Conservation (phyloP, 495 filamentous ascomycete species). For the Sordaria brevicollis region DNA sequence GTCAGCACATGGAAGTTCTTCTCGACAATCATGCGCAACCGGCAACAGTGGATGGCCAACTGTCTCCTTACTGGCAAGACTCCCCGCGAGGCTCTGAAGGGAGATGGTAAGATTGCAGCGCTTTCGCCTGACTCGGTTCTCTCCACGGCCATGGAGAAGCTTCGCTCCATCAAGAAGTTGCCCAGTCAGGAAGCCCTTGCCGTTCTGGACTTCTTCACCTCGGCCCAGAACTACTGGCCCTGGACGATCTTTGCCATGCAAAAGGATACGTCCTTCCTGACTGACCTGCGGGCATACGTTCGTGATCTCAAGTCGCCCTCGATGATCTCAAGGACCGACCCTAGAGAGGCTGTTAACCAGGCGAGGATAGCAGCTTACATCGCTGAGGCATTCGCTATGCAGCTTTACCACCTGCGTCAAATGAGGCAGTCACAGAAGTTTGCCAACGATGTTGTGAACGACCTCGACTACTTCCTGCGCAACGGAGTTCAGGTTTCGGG, state of each 20-base stretch:
- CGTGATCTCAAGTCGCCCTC: slow-evolving; percentile 47
- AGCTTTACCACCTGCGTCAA: slow-evolving; percentile 72
- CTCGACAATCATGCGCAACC: slow-evolving; percentile 75
- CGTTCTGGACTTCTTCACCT: slow-evolving; percentile 75
- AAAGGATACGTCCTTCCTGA: slow-evolving; percentile 62
- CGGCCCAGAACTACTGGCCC: slow-evolving; percentile 84
- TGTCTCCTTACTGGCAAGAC: slow-evolving; percentile 83
- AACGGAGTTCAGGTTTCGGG: slow-evolving; percentile 61
- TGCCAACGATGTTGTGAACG: slow-evolving; percentile 55
- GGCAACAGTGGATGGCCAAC: slow-evolving; percentile 92
- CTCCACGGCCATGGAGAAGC: slow-evolving; percentile 58
- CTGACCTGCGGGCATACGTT: slow-evolving; percentile 56
- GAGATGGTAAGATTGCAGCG: slow-evolving; percentile 38
- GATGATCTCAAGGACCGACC: slow-evolving; percentile 31
- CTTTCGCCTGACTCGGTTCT: slow-evolving; percentile 52
- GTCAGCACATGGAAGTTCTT: slow-evolving; percentile 74
- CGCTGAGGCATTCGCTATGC: slow-evolving; percentile 83
- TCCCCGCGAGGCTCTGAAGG: slow-evolving; percentile 59
- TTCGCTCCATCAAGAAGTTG: slow-evolving; percentile 56
- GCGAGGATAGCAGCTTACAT: slow-evolving; percentile 70
- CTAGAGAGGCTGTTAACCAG: slow-evolving; percentile 43
- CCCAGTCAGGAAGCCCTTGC: slow-evolving; percentile 53
- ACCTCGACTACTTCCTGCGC: slow-evolving; percentile 65
- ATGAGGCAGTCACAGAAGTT: slow-evolving; percentile 51
- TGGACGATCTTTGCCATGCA: slow-evolving; percentile 74